Base-by-base conservation (phyloP, 1,284 basidiomycete genomes). In the Trichosporon sp. region DNA sequence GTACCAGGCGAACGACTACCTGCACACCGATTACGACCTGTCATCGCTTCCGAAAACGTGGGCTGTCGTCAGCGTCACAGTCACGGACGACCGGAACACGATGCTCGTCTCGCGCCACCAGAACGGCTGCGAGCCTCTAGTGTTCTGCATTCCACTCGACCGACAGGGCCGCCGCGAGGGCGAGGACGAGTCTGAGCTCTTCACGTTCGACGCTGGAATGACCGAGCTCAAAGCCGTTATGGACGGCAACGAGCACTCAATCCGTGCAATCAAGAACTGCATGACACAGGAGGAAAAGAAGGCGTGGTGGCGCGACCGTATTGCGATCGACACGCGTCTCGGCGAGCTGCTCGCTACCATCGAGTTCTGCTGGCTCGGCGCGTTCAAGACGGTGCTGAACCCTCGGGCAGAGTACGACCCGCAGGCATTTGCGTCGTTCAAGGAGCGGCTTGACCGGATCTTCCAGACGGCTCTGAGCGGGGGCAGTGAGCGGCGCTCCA, bases 351-450 rank as follows among this genome's bases (percentile, higher is more conserved):
- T 98, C 31, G 88, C 89, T 71, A 92, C 89, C 72, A 90, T 99
- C 42, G 96, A 99, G 80, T 93, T 92, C 76, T 93, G 91, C 76
- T 99, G 97, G 97, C 86, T 99, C 2, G 96, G 97, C 1, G 94
- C 91, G 25, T 98, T 98, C 88, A 98, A 98, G 92, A 91, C 91
- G 0, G 90, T 93, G 73, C 83, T 93, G 53, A 89, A 86, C 74
- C 86, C 87, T 32, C 86, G 87, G 1, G 82, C 83, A n/a, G 80
- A 83, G 44, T 76, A 87, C 18, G 83, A 86, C 3, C 62, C 84
- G 1, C 86, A 87, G 4, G 80, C 86, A 2, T 83, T 91, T 32
- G 76, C 83, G 0, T 85, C 87, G 15, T 86, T 97, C 72, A 86
- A 90, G 15, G 72, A 77, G 1, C 88, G 89, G 29, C 84, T 97